phyloP scores from a whole-genome alignment of 2,329 filamentous ascomycete species.

The Cladophialophora immunda region DNA sequence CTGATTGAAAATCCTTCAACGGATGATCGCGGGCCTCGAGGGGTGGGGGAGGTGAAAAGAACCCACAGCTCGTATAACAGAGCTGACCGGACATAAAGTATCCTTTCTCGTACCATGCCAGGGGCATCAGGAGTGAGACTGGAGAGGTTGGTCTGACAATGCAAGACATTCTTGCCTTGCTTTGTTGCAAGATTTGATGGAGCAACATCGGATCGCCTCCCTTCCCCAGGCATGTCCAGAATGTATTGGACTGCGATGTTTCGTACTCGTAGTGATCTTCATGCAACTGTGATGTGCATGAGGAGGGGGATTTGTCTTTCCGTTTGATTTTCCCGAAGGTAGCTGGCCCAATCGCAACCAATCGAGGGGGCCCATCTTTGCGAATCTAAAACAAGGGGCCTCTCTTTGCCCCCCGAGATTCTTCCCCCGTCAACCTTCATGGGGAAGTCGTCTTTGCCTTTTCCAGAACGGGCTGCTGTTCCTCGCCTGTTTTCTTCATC shows the following conservation, averaged over 20 bases:
- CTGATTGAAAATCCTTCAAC: constrained; percentile 11
- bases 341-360: constrained; percentile 24
- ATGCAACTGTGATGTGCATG: constrained; percentile 38
- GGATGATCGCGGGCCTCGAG: constrained; percentile 7
- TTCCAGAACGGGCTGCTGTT: constrained; percentile 24
- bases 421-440: constrained; percentile 11
- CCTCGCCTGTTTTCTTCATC: not conserved
- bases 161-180: constrained; percentile 24
- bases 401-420: constrained; percentile 15
- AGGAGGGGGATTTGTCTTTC: constrained; percentile 25
- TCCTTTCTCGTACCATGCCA: constrained; percentile 6
- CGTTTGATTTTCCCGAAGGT: constrained; percentile 26
- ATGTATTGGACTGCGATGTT: constrained; percentile 16
- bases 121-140: constrained; percentile 7
- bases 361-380: constrained; percentile 15
- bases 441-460: constrained; percentile 13
- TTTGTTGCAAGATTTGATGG: constrained; percentile 7
- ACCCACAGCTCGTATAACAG: constrained; percentile 22
- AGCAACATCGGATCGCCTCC: not conserved
- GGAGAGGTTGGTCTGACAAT: constrained; percentile 22
- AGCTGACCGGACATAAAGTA: constrained; percentile 11
- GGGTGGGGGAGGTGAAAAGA: not conserved
- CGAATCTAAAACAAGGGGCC: constrained; percentile 27
- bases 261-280: not conserved
- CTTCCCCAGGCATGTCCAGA: constrained; percentile 14